phyloP scores from a whole-genome alignment of 148 eudicot genomes.

The Vaccinium vitisidaea region DNA sequence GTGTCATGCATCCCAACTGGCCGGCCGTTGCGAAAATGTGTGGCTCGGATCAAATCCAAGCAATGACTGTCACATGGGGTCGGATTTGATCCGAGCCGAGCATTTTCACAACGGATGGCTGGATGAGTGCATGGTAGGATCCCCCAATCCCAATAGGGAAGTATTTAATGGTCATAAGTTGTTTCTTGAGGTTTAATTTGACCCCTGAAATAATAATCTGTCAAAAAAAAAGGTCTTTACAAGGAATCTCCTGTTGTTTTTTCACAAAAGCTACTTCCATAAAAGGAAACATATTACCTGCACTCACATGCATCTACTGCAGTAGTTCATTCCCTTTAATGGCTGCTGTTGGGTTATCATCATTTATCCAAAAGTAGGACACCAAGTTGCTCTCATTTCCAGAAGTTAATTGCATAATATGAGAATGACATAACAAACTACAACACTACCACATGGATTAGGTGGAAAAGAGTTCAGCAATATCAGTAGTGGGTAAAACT shows the following conservation, averaged over 20 bases:
- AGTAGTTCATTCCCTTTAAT: background rate
- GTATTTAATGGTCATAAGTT: too few relatives aligned
- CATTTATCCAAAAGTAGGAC: background rate
- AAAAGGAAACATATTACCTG: background rate
- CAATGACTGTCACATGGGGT: too few relatives aligned
- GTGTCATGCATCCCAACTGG: too few relatives aligned
- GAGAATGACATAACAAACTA: background rate
- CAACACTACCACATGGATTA: background rate
- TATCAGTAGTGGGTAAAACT: background rate
- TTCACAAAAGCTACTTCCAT: background rate
- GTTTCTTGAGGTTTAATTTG: background rate
- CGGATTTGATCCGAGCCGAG: too few relatives aligned
- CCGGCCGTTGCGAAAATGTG: too few relatives aligned
- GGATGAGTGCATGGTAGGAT: too few relatives aligned
- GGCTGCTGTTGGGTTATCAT: background rate
- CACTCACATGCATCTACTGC: background rate
- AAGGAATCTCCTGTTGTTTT: background rate
- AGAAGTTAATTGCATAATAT: background rate
- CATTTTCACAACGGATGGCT: too few relatives aligned
- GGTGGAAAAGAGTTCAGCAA: background rate
- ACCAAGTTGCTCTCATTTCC: background rate
- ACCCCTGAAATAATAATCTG: background rate
- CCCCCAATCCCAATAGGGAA: too few relatives aligned
- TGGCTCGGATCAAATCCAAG: too few relatives aligned
- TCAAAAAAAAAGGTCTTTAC: background rate